These are phyloP conservation scores for Austroboletus olivaceoglutinosus DNA, from an alignment of 1,284 basidiomycete species.

Conservation along the genomic window DNA sequence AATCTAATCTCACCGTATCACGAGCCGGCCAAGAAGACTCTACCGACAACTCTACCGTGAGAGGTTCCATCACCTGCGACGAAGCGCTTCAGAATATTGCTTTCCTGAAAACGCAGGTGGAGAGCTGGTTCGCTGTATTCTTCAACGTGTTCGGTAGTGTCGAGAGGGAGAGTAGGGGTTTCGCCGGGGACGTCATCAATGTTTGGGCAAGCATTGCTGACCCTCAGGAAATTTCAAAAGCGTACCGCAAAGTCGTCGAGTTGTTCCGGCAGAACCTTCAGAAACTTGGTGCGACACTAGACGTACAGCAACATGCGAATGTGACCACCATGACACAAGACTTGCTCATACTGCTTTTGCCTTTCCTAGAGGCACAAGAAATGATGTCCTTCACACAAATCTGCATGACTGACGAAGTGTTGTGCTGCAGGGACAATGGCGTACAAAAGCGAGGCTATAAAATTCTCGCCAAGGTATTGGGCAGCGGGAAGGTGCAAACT, in stretches of 20 bases:
- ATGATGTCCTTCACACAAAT: constrained; percentile 63
- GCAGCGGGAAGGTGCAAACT: constrained; percentile 51
- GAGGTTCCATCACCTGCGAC: constrained; percentile 41
- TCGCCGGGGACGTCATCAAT: constrained; percentile 87
- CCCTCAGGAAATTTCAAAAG: constrained; percentile 71
- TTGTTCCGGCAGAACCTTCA: constrained; percentile 76
- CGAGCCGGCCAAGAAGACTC: constrained; percentile 34
- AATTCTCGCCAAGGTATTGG: constrained; percentile 73
- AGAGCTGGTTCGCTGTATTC: constrained; percentile 92
- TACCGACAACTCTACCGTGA: constrained; percentile 20
- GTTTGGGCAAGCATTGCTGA: constrained; percentile 85
- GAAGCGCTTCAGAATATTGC: constrained; percentile 69
- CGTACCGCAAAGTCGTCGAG: constrained; percentile 76
- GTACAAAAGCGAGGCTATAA: constrained; percentile 97
- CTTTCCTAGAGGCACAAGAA: constrained; percentile 66
- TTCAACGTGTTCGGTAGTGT: constrained; percentile 96
- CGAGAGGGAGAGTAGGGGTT: constrained; percentile 71
- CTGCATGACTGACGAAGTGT: constrained; percentile 57
- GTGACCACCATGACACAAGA: constrained; percentile 78
- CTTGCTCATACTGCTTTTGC: constrained; percentile 83
- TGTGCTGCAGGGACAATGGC: constrained; percentile 76
- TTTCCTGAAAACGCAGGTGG: constrained; percentile 76
- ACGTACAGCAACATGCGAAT: constrained; percentile 36
- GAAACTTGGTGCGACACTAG: constrained; percentile 31
- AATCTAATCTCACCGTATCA: constrained; percentile 59